These are phyloP conservation scores for Wallacemonas sp. DNA, from an alignment of 208 protist species.

Conservation along the genomic window DNA sequence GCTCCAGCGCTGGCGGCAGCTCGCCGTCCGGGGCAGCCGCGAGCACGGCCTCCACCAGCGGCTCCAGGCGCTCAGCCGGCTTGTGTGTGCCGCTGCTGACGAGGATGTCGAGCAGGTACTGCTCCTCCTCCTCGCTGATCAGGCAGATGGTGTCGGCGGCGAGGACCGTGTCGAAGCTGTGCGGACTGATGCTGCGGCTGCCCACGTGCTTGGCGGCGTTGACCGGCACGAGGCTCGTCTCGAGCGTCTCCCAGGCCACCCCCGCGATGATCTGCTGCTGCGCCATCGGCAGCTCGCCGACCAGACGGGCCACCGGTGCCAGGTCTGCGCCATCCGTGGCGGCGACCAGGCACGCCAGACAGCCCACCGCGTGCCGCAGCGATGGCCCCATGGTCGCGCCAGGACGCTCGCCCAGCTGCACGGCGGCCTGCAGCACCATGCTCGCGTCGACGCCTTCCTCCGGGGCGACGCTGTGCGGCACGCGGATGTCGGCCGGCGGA, in stretches of 20 bases:
- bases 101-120: conserved; percentile 14
- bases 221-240: conserved; percentile 10
- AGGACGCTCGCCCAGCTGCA: conserved; percentile 19
- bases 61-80: neutral
- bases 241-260: conserved; percentile 29
- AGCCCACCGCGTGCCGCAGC: conserved; percentile 65
- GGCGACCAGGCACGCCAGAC: conserved; percentile 50
- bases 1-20: conserved; percentile 12
- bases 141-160: conserved; percentile 1
- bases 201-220: neutral
- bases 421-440: conserved; percentile 38
- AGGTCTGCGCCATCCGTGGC: conserved; percentile 25
- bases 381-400: conserved; percentile 45
- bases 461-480: conserved; percentile 16
- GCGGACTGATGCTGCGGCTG: neutral
- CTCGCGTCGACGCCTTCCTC: conserved; percentile 23
- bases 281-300: conserved; percentile 1
- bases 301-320: conserved; percentile 23
- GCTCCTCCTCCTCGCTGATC: conserved; percentile 16
- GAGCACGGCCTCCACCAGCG: neutral
- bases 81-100: neutral
- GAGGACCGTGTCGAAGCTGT: neutral
- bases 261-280: conserved; percentile 36
- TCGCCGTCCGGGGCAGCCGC: neutral
- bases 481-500: conserved; percentile 27